Evolutionary conservation across 2,329 filamentous ascomycete genomes (phyloP).

Genomic region (Fusarium marasasianum): DNA sequence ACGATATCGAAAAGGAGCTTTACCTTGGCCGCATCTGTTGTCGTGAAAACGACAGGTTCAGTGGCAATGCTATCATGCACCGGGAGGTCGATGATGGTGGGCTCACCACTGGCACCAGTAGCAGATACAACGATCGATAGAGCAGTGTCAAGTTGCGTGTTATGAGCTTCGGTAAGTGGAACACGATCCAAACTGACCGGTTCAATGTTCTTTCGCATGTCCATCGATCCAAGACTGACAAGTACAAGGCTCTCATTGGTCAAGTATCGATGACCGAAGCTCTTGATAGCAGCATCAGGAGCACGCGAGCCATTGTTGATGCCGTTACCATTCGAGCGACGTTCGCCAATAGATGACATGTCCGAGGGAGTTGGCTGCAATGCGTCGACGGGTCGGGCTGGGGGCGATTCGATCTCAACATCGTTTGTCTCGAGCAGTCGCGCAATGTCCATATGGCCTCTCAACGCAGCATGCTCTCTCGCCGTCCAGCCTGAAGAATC

Average conservation of each 20-base stretch:
- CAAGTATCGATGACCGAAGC: conserved; percentile 95
- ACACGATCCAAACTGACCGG: conserved; percentile 90
- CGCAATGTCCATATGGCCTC: conserved; percentile 88
- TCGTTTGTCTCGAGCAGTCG: conserved; percentile 68
- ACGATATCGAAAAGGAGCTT: conserved; percentile 95
- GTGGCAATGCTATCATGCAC: conserved; percentile 94
- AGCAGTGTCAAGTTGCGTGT: conserved; percentile 92
- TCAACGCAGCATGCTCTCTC: conserved; percentile 88
- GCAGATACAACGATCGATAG: conserved; percentile 92
- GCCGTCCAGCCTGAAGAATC: conserved; percentile 96
- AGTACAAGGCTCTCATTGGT: conserved; percentile 89
- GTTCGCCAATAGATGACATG: conserved; percentile 68
- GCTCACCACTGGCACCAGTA: conserved; percentile 83
- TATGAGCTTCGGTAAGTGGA: conserved; percentile 86
- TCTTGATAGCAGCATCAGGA: conserved; percentile 86
- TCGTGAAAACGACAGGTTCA: conserved; percentile 90
- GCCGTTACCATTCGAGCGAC: conserved; percentile 63
- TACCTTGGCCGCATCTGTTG: conserved; percentile 79
- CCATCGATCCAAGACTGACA: conserved; percentile 94
- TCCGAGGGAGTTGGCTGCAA: conserved; percentile 48
- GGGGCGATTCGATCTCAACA: conserved; percentile 43
- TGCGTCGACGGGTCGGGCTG: conserved; percentile 32
- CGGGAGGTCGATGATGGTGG: conserved; percentile 89
- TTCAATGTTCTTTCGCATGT: conserved; percentile 82
- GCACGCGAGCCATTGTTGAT: conserved; percentile 58